Evolutionary conservation across 371 early-diverging fungal species (phyloP).

Genomic region (Umbelopsis sp.): DNA sequence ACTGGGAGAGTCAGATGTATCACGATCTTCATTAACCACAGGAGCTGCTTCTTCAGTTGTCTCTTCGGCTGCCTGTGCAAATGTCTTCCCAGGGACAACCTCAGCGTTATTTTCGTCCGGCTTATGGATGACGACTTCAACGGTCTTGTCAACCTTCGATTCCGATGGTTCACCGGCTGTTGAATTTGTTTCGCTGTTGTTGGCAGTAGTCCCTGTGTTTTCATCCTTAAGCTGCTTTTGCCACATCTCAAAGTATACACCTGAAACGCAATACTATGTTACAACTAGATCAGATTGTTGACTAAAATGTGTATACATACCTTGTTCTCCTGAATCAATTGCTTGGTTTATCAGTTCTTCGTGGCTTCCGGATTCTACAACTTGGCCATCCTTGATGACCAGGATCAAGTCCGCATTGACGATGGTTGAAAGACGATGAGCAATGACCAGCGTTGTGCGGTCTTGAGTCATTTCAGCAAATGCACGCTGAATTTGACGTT

Average conservation of each 20-base stretch:
- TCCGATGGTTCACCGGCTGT: not conserved
- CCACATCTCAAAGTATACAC: conserved; percentile 89
- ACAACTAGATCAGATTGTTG: not conserved
- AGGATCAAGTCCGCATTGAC: conserved; percentile 80
- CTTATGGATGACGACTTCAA: not conserved
- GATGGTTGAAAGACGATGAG: conserved; percentile 89
- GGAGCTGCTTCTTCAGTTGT: not conserved
- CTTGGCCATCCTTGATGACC: conserved; percentile 78
- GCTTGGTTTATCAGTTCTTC: conserved; percentile 69
- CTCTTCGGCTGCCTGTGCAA: not conserved
- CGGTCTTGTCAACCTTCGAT: not conserved
- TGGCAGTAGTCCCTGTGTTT: conserved; percentile 5
- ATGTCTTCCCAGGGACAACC: not conserved
- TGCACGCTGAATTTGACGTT: conserved; percentile 79
- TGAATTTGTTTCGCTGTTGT: conserved; percentile 8
- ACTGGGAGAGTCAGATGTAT: not conserved
- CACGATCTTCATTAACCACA: not conserved
- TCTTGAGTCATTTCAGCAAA: conserved; percentile 68
- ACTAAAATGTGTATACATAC: conserved; percentile 8
- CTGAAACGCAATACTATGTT: conserved; percentile 25
- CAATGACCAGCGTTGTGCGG: conserved; percentile 94
- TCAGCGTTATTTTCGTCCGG: not conserved
- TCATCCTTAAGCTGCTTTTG: conserved; percentile 85
- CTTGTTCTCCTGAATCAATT: conserved; percentile 25
- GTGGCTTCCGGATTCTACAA: conserved; percentile 90